A percentile compares a stretch with the other conserved stretches of the same genome.
Evolutionary conservation across 2,329 filamentous ascomycete genomes (phyloP).

Genomic region (Boeremia exigua): DNA sequence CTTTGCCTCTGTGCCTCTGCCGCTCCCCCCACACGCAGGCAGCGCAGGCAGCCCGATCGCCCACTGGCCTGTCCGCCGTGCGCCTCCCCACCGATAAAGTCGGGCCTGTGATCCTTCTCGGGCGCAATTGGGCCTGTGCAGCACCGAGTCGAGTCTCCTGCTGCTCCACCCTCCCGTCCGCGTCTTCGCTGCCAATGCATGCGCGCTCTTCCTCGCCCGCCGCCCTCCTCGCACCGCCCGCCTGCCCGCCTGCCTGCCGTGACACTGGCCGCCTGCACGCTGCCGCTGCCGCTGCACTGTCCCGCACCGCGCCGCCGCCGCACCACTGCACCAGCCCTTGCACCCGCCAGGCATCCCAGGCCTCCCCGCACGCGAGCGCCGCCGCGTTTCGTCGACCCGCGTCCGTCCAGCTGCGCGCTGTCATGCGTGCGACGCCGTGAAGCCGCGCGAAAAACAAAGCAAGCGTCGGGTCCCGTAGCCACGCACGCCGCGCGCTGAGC

Average conservation of each 20-base stretch:
- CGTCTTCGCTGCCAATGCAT: neutral
- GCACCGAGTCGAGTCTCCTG: slow-evolving; percentile 6
- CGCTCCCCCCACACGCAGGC: slow-evolving; percentile 11
- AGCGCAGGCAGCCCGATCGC: neutral
- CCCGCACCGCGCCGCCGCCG: neutral
- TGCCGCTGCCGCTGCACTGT: slow-evolving; percentile 2
- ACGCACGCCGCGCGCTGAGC: too few relatives aligned
- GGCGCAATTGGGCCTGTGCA: slow-evolving; percentile 12
- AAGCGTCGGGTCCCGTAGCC: neutral
- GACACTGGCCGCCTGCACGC: neutral
- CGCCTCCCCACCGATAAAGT: slow-evolving; percentile 6
- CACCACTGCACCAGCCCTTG: too few relatives aligned
- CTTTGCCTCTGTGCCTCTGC: slow-evolving; percentile 3
- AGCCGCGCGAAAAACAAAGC: slow-evolving; percentile 6
- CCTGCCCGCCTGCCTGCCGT: neutral
- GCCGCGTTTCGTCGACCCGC: slow-evolving; percentile 7
- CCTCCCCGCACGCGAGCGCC: too few relatives aligned
- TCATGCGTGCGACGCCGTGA: slow-evolving; percentile 15
- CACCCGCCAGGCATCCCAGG: neutral
- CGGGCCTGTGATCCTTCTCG: slow-evolving; percentile 8
- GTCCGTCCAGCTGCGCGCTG: neutral
- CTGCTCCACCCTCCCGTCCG: neutral
- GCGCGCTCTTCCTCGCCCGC: slow-evolving; percentile 8
- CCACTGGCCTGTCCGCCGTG: slow-evolving; percentile 8
- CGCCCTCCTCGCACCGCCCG: neutral